A percentile compares a stretch with the other conserved stretches of the same genome.
Evolutionary conservation across 805 yeast genomes (phyloP).

Genomic region (Wickerhamiella shivajii): DNA sequence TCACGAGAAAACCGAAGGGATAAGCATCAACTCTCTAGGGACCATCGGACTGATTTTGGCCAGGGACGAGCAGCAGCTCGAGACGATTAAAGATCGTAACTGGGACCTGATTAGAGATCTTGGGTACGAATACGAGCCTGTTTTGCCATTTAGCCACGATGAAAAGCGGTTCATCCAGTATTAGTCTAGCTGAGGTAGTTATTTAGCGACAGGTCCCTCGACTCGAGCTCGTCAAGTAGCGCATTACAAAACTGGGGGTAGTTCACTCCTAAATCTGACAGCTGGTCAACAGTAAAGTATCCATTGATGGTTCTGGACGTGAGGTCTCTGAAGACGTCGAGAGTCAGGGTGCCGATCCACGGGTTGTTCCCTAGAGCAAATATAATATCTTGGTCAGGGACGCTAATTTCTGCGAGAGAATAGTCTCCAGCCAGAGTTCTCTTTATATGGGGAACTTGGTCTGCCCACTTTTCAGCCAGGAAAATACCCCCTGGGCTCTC

Average conservation of each 20-base stretch:
- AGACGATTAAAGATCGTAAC: conserved; percentile 10
- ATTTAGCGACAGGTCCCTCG: conserved; percentile 1
- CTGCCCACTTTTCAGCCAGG: conserved; percentile 8
- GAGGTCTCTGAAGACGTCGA: not conserved
- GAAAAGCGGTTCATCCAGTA: conserved; percentile 5
- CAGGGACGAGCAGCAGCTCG: conserved; percentile 39
- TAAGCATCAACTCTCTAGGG: conserved; percentile 72
- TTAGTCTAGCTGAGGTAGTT: conserved; percentile 6
- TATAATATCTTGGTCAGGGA: not conserved
- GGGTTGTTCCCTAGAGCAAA: conserved; percentile 8
- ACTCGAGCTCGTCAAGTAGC: conserved; percentile 2
- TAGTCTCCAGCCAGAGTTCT: conserved; percentile 5
- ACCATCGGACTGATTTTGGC: conserved; percentile 65
- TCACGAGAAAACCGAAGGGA: conserved; percentile 30
- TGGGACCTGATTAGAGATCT: conserved; percentile 14
- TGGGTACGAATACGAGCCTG: conserved; percentile 16
- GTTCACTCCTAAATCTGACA: not conserved
- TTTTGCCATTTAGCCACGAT: conserved; percentile 8
- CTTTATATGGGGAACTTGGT: not conserved
- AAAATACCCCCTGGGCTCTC: conserved; percentile 4
- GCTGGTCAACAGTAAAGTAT: not conserved
- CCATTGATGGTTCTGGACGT: not conserved
- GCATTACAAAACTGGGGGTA: conserved; percentile 3
- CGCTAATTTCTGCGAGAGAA: not conserved
- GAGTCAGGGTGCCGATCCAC: conserved; percentile 8